Base-by-base conservation (phyloP, 768 basidiomycete genomes). In the Tulasnella sp. region DNA sequence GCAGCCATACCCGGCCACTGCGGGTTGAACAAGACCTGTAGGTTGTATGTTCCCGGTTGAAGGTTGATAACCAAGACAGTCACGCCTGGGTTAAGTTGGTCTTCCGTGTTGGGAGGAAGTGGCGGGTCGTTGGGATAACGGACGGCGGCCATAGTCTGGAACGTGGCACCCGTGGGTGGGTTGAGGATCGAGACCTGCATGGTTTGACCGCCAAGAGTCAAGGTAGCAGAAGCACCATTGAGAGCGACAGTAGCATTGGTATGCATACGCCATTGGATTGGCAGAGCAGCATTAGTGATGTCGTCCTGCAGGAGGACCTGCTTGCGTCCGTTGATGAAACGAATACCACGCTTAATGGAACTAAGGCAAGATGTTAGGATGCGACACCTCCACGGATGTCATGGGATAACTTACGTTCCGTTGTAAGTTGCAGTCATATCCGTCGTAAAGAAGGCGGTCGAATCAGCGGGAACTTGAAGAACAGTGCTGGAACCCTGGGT, bases 231-330 rank as follows among this genome's bases (percentile, higher is more conserved):
- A 3, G 76, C 78, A 31, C 83, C 81, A 52, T 68, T 70, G 35
- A 89, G 68, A 14, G 68, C 55, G 60, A 77, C 65, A 3, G 90
- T 89, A 9, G 94, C 93, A 70, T 98, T 98, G 57, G 94, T 97
- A 70, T 98, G 92, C 76, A 88, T 86, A 45, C 90, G 82, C 94
- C 94, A 96, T 72, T 83, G 78, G 43, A 96, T 68, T 19, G 74
- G 63, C 12, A 61, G 65, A 5, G 68, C 72, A 32, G 75, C 69
- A 2, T 81, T 72, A 15, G 69, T 75, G 65, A 97, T 82, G 66
- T 99, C 96, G 70, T 97, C 94, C 68, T 94, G 94, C 43, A 99
- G 67, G 14, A 99, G 79, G 12, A 97, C 82, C 70, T 97, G 96
- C 60, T 76, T 78, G 61, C 96, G 81, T 35, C 71, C 74, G 69